Percentiles rank a stretch among this genome's conserved stretches.
phyloP scores from a whole-genome alignment of 1,284 basidiomycete species.

The Microbotryum saponariae region DNA sequence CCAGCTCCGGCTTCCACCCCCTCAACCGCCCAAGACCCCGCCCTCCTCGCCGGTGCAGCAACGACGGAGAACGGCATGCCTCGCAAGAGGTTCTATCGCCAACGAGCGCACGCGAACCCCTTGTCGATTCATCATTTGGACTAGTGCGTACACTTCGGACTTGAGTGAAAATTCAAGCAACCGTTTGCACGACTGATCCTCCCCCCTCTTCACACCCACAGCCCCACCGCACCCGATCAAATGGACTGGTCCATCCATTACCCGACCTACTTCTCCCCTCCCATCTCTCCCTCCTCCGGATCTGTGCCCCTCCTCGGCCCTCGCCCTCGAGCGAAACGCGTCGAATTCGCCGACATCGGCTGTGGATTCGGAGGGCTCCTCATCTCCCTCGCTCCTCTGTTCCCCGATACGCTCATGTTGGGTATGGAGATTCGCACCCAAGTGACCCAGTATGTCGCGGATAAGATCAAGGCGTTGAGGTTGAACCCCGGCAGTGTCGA shows the following conservation, averaged over 20 bases:
- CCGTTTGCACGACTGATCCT: too few species aligned
- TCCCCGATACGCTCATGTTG: constrained; percentile 86
- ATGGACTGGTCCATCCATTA: constrained; percentile 85
- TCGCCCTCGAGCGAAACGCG: constrained; percentile 46
- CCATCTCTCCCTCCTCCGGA: not conserved
- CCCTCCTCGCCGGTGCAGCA: not conserved
- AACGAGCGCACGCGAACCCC: constrained; percentile 95
- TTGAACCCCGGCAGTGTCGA: constrained; percentile 43
- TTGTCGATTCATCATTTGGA: constrained; percentile 91
- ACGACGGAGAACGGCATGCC: constrained; percentile 7
- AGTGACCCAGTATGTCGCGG: constrained; percentile 92
- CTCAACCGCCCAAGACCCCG: not conserved
- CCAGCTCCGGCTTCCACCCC: too few species aligned
- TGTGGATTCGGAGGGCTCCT: constrained; percentile 96
- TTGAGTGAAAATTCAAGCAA: too few species aligned
- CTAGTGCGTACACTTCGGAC: constrained; percentile 49
- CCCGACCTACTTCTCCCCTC: constrained; percentile 55
- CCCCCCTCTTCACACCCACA: constrained; percentile 26
- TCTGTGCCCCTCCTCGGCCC: not conserved
- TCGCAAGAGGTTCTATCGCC: constrained; percentile 87
- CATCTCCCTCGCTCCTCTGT: constrained; percentile 80
- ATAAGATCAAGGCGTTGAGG: constrained; percentile 83
- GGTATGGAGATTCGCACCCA: constrained; percentile 96
- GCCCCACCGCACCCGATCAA: constrained; percentile 63
- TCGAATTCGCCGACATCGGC: constrained; percentile 94